Base-by-base conservation (phyloP, 345 rosid species). In the Hibiscus syriacus region DNA sequence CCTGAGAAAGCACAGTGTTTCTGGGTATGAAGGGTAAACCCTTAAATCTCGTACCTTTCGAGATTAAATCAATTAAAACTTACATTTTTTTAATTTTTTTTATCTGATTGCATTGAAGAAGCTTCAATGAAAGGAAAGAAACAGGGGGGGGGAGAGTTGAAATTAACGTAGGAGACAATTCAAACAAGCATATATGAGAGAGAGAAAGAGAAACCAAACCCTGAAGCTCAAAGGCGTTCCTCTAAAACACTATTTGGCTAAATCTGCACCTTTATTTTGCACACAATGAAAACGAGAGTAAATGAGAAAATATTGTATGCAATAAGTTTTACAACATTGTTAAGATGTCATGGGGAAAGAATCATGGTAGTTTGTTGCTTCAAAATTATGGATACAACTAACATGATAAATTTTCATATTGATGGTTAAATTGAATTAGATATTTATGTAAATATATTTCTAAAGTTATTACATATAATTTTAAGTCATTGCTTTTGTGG, bases 111-210 rank as follows among this genome's bases (percentile, higher is more conserved):
- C 74, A 67, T 70, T 70, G 57, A 68, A 73, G 69, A 79, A 70
- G 52, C 61, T 58, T 69, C 67, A 69, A 77, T 55, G 41, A 36
- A 62, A 66, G 57, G 62, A 64, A 23, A 27, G 20, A 62, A 20
- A 56, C 27, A 53, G 16, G 26, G 22, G 52, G 23, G 36, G 25
- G 27, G 17, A 30, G 67, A 68, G 72, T 34, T 54, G 66, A 77
- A n/a, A 50, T 50, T 65, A 74, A 64, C 71, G 69, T 62, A 16
- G 55, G 77, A 74, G 66, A 75, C 29, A 73, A 80, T 80, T 80
- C 62, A 67, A 78, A 67, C 27, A 59, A 41, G 52, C 66, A 16
- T 45, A 66, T 49, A 60, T 29, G 41, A 70, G 22, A 38, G 16
- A 41, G 26, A 14, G 16, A 27, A 0, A 60, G 50, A 65, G 64